Conservation (phyloP, 2,329 filamentous ascomycete genomes). For the Dendryphion nanum region DNA sequence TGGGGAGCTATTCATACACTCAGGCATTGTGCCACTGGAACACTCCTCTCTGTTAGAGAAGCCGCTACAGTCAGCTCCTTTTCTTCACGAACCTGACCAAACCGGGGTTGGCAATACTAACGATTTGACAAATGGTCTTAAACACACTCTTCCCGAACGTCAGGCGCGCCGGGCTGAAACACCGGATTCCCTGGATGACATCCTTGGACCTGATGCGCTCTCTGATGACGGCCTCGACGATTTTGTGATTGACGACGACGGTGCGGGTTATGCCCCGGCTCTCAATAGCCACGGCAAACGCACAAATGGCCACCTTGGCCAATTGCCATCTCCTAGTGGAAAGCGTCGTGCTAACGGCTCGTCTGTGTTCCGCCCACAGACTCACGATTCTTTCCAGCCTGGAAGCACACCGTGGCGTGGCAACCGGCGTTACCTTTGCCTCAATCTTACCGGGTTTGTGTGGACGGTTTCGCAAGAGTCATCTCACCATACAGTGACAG, state of each 20-base stretch:
- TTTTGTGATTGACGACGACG: slow-evolving; percentile 94
- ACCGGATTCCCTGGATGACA: slow-evolving; percentile 75
- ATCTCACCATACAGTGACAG: slow-evolving; percentile 82
- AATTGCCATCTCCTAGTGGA: slow-evolving; percentile 41
- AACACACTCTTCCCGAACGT: slow-evolving; percentile 51
- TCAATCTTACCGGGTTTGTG: slow-evolving; percentile 90
- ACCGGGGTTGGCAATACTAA: slow-evolving; percentile 68
- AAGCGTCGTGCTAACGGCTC: slow-evolving; percentile 54
- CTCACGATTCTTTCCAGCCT: slow-evolving; percentile 86
- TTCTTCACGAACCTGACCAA: slow-evolving; percentile 75
- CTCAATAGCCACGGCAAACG: slow-evolving; percentile 65
- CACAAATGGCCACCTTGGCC: slow-evolving; percentile 50
- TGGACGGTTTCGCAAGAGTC: slow-evolving; percentile 97
- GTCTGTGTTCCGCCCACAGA: slow-evolving; percentile 58
- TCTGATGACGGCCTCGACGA: slow-evolving; percentile 61
- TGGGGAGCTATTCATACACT: slow-evolving; percentile 89
- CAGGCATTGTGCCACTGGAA: slow-evolving; percentile 59
- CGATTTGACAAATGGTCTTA: slow-evolving; percentile 55
- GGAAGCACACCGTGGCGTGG: slow-evolving; percentile 95
- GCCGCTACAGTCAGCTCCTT: slow-evolving; percentile 71
- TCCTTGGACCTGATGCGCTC: slow-evolving; percentile 64
- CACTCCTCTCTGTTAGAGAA: slow-evolving; percentile 51
- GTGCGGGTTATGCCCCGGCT: slow-evolving; percentile 74
- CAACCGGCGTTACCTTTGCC: slow-evolving; percentile 86
- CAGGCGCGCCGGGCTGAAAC: slow-evolving; percentile 57